A percentile compares a stretch with the other conserved stretches of the same genome.
Conservation (phyloP, 176 grass and related monocot species). For the sorghum (Sorghum bicolor) region DNA sequence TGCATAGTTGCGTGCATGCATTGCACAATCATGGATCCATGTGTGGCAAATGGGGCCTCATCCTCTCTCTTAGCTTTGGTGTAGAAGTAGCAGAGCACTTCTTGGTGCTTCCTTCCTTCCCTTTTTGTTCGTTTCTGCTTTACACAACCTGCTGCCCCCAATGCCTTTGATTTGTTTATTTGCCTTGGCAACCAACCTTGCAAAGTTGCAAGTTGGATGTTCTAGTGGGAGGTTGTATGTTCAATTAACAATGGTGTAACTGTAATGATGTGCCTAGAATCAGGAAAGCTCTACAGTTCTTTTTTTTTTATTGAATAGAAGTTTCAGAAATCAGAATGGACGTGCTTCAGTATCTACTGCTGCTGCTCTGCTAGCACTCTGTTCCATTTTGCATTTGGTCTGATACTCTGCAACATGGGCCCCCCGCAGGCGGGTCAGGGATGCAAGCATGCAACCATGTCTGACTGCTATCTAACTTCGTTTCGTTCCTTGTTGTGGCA, state of each 20-base stretch:
- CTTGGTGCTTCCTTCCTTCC: background rate
- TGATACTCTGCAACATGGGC: background rate
- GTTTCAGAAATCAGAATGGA: background rate
- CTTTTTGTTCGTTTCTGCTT: conserved; percentile 57
- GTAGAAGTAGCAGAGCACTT: background rate
- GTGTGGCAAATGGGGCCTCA: conserved; percentile 16
- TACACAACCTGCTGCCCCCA: conserved; percentile 1
- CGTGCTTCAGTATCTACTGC: background rate
- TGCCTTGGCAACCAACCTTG: background rate
- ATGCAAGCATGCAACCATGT: background rate
- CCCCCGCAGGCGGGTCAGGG: background rate
- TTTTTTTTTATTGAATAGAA: background rate
- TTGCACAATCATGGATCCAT: conserved; percentile 27
- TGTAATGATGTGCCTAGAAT: conserved; percentile 2
- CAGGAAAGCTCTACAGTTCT: too few relatives aligned
- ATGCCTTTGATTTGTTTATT: conserved; percentile 31
- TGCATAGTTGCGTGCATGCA: background rate
- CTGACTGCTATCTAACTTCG: background rate
- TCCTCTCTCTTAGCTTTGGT: background rate
- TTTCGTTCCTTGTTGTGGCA: conserved; percentile 27
- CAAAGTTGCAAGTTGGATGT: conserved; percentile 3
- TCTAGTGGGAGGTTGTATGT: background rate
- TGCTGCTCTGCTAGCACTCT: background rate
- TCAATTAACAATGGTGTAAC: conserved; percentile 4
- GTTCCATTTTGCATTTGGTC: background rate